These are phyloP conservation scores for Pulveroboletus sp. DNA, from an alignment of 1,284 basidiomycete species.

Conservation along the genomic window DNA sequence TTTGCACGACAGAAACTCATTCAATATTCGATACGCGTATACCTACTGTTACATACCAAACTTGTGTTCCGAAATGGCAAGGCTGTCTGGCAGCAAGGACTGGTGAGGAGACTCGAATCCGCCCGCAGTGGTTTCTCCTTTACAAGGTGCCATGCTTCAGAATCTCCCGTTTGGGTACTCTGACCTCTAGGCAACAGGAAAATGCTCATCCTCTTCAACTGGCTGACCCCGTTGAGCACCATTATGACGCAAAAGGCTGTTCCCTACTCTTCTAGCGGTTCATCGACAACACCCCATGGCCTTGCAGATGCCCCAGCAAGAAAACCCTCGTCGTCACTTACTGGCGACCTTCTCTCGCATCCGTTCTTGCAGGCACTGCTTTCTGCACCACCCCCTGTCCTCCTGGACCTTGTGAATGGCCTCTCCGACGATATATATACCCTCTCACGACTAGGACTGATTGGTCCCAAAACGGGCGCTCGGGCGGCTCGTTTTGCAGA, in stretches of 20 bases:
- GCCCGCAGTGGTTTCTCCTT: constrained; percentile 69
- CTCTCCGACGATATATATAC: constrained; percentile 76
- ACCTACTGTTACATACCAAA: constrained; percentile 66
- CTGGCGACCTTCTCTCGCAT: constrained; percentile 35
- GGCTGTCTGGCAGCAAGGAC: constrained; percentile 52
- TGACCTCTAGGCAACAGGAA: constrained; percentile 50
- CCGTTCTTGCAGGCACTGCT: constrained; percentile 70
- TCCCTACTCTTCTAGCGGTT: constrained; percentile 47
- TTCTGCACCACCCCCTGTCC: constrained; percentile 78
- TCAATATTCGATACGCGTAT: constrained; percentile 76
- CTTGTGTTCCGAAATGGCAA: constrained; percentile 46
- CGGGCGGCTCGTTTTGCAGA: constrained; percentile 72
- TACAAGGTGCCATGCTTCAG: constrained; percentile 50
- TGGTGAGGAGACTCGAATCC: constrained; percentile 59
- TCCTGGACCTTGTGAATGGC: constrained; percentile 73
- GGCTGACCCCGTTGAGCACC: constrained; percentile 69
- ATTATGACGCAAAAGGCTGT: constrained; percentile 64
- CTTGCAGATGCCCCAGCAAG: constrained; percentile 25
- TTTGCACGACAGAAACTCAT: constrained; percentile 65
- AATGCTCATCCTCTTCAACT: constrained; percentile 78
- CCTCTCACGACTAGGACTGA: constrained; percentile 65
- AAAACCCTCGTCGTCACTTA: constrained; percentile 15
- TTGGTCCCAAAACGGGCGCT: constrained; percentile 62
- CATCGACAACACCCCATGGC: constrained; percentile 26
- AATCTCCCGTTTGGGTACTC: not conserved